Conservation (phyloP, 192 early-diverging fungal species). For the Phycomyces blakesleeanus region DNA sequence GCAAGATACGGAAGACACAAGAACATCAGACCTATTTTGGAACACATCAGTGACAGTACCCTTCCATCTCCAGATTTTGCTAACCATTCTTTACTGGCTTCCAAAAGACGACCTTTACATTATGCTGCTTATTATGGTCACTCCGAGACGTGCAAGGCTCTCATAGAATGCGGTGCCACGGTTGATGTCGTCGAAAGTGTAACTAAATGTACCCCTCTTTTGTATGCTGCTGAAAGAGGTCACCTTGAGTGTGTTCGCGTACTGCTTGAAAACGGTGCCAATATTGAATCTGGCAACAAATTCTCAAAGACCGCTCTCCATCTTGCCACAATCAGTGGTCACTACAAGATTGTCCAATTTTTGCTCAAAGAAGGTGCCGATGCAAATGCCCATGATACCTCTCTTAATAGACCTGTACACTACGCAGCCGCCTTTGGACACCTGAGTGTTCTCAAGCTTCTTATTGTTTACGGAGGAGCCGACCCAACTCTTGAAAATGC, state of each 20-base stretch:
- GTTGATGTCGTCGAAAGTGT: constrained; percentile 32
- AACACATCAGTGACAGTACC: constrained; percentile 23
- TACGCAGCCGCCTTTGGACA: constrained; percentile 50
- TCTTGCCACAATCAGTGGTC: constrained; percentile 40
- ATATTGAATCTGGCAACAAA: constrained; percentile 25
- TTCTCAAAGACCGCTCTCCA: constrained; percentile 28
- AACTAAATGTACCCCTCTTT: constrained; percentile 28
- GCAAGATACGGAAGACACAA: constrained; percentile 44
- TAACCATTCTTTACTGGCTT: constrained; percentile 39
- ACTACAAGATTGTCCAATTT: constrained; percentile 36
- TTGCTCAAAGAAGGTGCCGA: constrained; percentile 43
- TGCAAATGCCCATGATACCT: constrained; percentile 40
- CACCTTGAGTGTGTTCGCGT: constrained; percentile 26
- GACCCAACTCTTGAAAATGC: constrained; percentile 37
- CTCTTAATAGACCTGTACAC: constrained; percentile 45
- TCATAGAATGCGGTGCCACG: constrained; percentile 39
- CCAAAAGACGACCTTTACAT: constrained; percentile 34
- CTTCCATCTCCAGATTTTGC: constrained; percentile 21
- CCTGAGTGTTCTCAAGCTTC: constrained; percentile 31
- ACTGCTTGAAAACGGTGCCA: constrained; percentile 27
- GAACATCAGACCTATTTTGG: constrained; percentile 29
- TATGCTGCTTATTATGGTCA: constrained; percentile 38
- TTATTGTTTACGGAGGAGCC: constrained; percentile 39
- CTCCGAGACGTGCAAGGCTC: constrained; percentile 32
- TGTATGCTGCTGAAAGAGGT: constrained; percentile 30